Base-by-base conservation (phyloP, 805 yeast genomes). In the Candida suzukii region DNA sequence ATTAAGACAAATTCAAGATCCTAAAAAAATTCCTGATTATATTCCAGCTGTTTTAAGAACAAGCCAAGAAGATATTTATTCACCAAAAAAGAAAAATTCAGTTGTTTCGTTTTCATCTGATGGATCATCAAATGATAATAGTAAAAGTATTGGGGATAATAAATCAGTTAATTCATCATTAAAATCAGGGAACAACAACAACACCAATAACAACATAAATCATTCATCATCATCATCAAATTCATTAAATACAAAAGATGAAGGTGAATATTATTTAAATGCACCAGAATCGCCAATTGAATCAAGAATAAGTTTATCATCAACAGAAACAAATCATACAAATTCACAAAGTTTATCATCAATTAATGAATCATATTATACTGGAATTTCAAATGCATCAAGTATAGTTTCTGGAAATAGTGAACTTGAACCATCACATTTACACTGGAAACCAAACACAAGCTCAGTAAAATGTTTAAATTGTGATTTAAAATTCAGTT, bases 41-140 rank as follows among this genome's bases (percentile, higher is more conserved):
- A 58, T 70, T 2, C 81, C 81, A 4, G 76, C 79, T 2, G 80
- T 74, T 14, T 61, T 75, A 41, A 56, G 80, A 26, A 76, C 77
- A 12, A 14, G 24, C 17, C 3, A 11, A 4, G 35, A 19, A 4
- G 21, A 17, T 11, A 31, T 8, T 19, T 26, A 11, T 4, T 5
- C 27, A 14, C 14, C 14, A 4, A n/a, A 33, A 5, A 21, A 33
- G 19, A n/a, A 10, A n/a, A 17, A 17, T 13, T 33, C 36, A 4
- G 26, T 21, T 5, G 26, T 21, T 33, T 33, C 36, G 3, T 17
- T 33, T 8, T 33, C 36, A 4, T 21, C 36, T 13, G 27, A 22
- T n/a, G 36, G 36, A 17, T 18, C 34, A 18, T 31, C 21, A 18
- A 20, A 33, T 21, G 26, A 14, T 29, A 29, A n/a, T n/a, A 14